Base-by-base conservation (phyloP, 106 monocot species). In the Phalaenopsis aphrodite region DNA sequence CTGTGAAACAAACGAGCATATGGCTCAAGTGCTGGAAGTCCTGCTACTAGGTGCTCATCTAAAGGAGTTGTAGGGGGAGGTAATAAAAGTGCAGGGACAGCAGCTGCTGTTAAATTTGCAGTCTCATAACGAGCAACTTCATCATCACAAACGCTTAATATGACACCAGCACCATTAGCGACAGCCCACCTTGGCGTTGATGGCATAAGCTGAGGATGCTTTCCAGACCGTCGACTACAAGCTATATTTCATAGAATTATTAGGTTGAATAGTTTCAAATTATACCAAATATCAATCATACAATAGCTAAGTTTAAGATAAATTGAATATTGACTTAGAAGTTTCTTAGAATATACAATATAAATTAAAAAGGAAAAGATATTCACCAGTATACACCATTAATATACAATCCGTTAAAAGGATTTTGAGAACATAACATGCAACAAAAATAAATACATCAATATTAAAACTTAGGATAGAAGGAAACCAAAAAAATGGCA, bases 171-270 rank as follows among this genome's bases (percentile, higher is more conserved):
- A 58, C 98, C 98, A 90, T 94, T 98, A 18, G 98, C 98, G 43
- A 98, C 98, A 79, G 98, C 98, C 98, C 98, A 98, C 84, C 98
- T 89, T 24, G 98, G 98, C 68, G 98, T 98, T 37, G 98, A 98
- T 47, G 90, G 94, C 92, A 98, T 98, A 73, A 98, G 88, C 67
- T 98, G 98, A 76, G 94, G 97, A 83, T 92, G 98, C 78, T 98
- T 98, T 46, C 98, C 98, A 75, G 98, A 92, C 75, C 91, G 85
- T 79, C 92, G 86, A 81, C 90, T 91, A 80, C 72, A 90, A 85
- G 90, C 94, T 94, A 52, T 42, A 42, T 76, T 71, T 75, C n/a
- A 75, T 18, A 75, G 12, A 45, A 3, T 19, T 19, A 45, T 43
- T 75, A 38, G 12, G 71, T 71, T 71, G 52, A 3, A 38, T 15